Conservation (phyloP, 495 filamentous ascomycete genomes). For the Sphaerosporella brunnea region DNA sequence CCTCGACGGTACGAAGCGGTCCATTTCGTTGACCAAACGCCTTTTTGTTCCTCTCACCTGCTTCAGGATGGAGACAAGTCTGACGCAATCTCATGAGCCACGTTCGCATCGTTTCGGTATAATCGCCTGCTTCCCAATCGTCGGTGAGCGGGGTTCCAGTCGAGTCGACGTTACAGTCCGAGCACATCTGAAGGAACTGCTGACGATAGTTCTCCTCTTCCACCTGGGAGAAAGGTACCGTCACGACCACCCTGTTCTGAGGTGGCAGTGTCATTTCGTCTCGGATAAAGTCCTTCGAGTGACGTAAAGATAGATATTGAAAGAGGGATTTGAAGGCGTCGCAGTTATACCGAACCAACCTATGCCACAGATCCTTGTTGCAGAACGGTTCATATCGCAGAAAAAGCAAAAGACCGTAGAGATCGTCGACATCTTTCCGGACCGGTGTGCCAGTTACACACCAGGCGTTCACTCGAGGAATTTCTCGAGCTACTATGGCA, state of each 20-base stretch:
- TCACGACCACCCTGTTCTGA: slow-evolving; percentile 73
- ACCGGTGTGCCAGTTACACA: slow-evolving; percentile 85
- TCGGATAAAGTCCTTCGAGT: slow-evolving; percentile 65
- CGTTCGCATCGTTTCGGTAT: slow-evolving; percentile 31
- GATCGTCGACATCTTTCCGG: slow-evolving; percentile 51
- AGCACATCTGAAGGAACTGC: slow-evolving; percentile 54
- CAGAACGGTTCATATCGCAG: slow-evolving; percentile 62
- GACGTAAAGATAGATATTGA: slow-evolving; percentile 51
- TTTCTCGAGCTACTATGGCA: slow-evolving; percentile 56
- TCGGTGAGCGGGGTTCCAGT: slow-evolving; percentile 42
- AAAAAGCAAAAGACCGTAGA: slow-evolving; percentile 58
- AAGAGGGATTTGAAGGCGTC: slow-evolving; percentile 49
- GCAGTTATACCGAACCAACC: slow-evolving; percentile 30
- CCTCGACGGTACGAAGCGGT: slow-evolving; percentile 56
- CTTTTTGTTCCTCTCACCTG: slow-evolving; percentile 48
- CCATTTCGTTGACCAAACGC: slow-evolving; percentile 46
- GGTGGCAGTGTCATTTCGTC: slow-evolving; percentile 53
- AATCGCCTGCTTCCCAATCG: slow-evolving; percentile 43
- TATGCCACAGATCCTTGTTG: slow-evolving; percentile 28
- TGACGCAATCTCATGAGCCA: slow-evolving; percentile 58
- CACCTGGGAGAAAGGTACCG: slow-evolving; percentile 67
- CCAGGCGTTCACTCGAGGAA: slow-evolving; percentile 78
- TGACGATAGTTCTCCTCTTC: slow-evolving; percentile 74
- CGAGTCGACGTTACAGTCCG: slow-evolving; percentile 43
- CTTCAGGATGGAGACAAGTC: slow-evolving; percentile 69